Evolutionary conservation across 495 filamentous ascomycete genomes (phyloP).

Genomic region (Cetradonia linearis): DNA sequence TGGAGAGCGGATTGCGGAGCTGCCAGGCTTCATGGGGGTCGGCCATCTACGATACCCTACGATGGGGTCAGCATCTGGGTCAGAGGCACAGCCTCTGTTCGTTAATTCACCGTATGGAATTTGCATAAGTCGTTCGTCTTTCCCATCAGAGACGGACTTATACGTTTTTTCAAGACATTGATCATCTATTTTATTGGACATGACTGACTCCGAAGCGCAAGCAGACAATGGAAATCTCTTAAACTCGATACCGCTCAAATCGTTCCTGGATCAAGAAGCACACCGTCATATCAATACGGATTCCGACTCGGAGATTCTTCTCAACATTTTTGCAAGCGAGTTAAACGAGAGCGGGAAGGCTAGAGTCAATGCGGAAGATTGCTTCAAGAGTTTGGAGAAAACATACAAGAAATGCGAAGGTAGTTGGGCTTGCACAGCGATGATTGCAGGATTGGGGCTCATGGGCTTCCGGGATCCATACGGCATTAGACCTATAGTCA

Average conservation of each 20-base stretch:
- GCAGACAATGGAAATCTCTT: slow-evolving; percentile 82
- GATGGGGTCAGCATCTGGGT: slow-evolving; percentile 70
- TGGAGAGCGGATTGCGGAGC: slow-evolving; percentile 62
- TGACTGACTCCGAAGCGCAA: neutral
- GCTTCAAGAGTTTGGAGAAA: slow-evolving; percentile 64
- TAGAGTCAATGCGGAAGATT: slow-evolving; percentile 81
- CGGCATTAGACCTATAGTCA: slow-evolving; percentile 80
- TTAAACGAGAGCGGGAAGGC: slow-evolving; percentile 91
- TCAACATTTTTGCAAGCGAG: slow-evolving; percentile 91
- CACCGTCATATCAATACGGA: slow-evolving; percentile 97
- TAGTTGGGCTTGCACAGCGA: slow-evolving; percentile 79
- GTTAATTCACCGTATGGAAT: slow-evolving; percentile 50
- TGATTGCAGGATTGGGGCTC: slow-evolving; percentile 69
- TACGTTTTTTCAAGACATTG: neutral
- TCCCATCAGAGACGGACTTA: neutral
- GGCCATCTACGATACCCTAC: slow-evolving; percentile 88
- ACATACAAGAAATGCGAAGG: slow-evolving; percentile 75
- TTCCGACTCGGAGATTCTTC: slow-evolving; percentile 85
- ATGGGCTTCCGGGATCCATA: slow-evolving; percentile 82
- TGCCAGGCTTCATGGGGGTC: slow-evolving; percentile 76
- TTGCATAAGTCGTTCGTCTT: slow-evolving; percentile 31
- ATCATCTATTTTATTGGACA: neutral
- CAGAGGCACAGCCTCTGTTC: slow-evolving; percentile 82
- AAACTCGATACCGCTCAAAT: slow-evolving; percentile 70
- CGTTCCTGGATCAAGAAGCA: slow-evolving; percentile 75